Conservation (phyloP, 805 yeast species). For the Yarrowia hollandica region DNA sequence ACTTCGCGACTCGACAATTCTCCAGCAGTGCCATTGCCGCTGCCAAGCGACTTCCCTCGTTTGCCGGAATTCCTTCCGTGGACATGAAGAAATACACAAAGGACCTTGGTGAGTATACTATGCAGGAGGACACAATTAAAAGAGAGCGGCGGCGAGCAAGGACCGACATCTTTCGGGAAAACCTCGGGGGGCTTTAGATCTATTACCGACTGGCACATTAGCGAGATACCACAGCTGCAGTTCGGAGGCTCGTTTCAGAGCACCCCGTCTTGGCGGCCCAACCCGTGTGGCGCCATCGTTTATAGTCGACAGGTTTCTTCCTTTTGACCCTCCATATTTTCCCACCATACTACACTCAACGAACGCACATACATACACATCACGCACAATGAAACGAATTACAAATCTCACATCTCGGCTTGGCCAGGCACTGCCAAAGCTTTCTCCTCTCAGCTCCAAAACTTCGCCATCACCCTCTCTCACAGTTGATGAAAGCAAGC, state of each 20-base stretch:
- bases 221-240: not conserved
- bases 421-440: not conserved
- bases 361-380: not conserved
- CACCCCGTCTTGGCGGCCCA: not conserved
- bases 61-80: constrained; percentile 40
- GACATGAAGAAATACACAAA: constrained; percentile 39
- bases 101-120: constrained; percentile 33
- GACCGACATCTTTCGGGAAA: not conserved
- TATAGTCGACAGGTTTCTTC: no score
- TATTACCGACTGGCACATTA: not conserved
- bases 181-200: not conserved
- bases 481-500: constrained; percentile 32
- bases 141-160: not conserved
- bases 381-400: constrained; percentile 9
- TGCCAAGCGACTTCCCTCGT: constrained; percentile 39
- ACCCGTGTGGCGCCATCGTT: not conserved
- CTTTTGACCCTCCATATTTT: not conserved
- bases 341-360: not conserved
- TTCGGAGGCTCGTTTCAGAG: not conserved
- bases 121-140: not conserved
- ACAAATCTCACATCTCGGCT: not conserved
- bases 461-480: constrained; percentile 27
- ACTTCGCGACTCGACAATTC: constrained; percentile 9
- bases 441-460: constrained; percentile 7
- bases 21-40: constrained; percentile 2